Evolutionary conservation across 768 basidiomycete species (phyloP).

Genomic region (Serendipita sp.): DNA sequence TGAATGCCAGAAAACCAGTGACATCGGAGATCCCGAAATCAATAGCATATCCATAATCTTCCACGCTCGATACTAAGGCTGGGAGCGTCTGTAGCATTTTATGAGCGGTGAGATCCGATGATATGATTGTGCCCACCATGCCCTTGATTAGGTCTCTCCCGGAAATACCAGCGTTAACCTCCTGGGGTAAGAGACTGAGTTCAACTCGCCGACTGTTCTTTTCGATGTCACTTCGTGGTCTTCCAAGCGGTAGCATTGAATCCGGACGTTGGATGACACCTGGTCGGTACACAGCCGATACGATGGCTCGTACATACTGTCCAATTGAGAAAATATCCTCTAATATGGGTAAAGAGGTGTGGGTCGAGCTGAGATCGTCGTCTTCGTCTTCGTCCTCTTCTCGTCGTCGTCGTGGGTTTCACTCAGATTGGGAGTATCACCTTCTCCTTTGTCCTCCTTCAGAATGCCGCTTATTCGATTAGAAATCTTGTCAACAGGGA

Average conservation of each 20-base stretch:
- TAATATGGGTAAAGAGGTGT: conserved; percentile 42
- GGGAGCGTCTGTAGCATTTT: conserved; percentile 43
- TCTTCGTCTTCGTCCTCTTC: conserved; percentile 16
- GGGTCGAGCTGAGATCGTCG: not conserved
- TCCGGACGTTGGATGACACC: conserved; percentile 33
- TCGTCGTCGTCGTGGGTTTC: conserved; percentile 35
- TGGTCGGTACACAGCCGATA: conserved; percentile 50
- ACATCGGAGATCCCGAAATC: conserved; percentile 68
- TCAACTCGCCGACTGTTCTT: conserved; percentile 67
- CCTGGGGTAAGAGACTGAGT: conserved; percentile 66
- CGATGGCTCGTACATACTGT: conserved; percentile 69
- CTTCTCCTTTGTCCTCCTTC: conserved; percentile 27
- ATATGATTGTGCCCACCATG: conserved; percentile 39
- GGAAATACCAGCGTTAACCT: conserved; percentile 66
- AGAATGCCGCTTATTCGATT: conserved; percentile 54
- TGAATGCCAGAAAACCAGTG: conserved; percentile 73
- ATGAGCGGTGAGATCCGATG: conserved; percentile 7
- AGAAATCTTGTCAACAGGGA: conserved; percentile 88
- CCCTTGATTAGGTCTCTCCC: conserved; percentile 63
- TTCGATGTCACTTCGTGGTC: conserved; percentile 48
- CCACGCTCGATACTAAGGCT: conserved; percentile 64
- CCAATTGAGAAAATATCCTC: conserved; percentile 64
- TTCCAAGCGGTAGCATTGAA: conserved; percentile 30
- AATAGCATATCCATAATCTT: conserved; percentile 90
- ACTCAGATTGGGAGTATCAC: too few species aligned